Conservation (phyloP, 352 stramenopile species). For the Thraustotheca clavata region DNA sequence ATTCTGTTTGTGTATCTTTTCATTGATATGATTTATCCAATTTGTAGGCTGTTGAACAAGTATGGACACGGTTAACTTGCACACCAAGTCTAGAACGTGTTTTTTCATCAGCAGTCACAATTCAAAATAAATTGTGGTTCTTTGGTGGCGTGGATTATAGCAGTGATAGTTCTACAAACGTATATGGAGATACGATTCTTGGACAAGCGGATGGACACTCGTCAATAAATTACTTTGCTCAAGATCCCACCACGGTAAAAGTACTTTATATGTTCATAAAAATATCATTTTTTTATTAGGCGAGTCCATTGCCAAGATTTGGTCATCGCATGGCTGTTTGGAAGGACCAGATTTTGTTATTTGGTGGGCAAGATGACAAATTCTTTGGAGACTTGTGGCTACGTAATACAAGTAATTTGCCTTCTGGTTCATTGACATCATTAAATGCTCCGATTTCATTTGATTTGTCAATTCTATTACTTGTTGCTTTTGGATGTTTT, state of each 20-base stretch:
- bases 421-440: neutral
- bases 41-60: neutral
- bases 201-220: neutral
- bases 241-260: neutral
- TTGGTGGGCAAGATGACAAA: neutral
- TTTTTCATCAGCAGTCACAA: neutral
- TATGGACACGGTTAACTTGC: neutral
- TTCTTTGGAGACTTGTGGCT: conserved; percentile 19
- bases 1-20: neutral
- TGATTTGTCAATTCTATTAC: neutral
- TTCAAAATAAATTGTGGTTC: neutral
- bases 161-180: neutral
- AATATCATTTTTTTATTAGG: neutral
- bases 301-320: neutral
- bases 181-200: conserved; percentile 2
- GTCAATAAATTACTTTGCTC: neutral
- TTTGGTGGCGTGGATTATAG: conserved; percentile 7
- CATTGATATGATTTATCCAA: neutral
- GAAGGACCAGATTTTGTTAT: conserved; percentile 1
- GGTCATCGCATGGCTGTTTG: conserved; percentile 11
- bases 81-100: neutral
- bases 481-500: neutral
- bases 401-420: conserved; percentile 7
- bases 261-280: neutral
- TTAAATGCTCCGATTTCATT: neutral